Percentiles rank a stretch among this genome's conserved stretches.
phyloP scores from a whole-genome alignment of 1,284 basidiomycete genomes.

The Rhodotorula mucilaginosa region DNA sequence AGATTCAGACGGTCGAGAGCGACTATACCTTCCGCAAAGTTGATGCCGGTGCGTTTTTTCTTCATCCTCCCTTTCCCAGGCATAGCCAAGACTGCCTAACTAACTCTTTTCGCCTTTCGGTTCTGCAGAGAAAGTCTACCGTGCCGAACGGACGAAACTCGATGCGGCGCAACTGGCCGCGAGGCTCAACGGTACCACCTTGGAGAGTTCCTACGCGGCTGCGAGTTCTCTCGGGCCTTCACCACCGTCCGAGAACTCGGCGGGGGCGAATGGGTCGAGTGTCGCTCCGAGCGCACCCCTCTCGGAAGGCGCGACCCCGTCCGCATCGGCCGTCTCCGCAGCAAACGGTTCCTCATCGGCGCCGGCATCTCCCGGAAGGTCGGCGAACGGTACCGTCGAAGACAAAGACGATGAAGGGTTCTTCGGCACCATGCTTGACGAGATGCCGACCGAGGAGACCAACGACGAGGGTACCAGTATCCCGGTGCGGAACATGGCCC shows the following conservation, averaged over 20 bases:
- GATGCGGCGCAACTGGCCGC: conserved; percentile 58
- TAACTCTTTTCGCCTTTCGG: too few relatives aligned
- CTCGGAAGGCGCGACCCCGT: neutral
- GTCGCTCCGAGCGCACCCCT: conserved; percentile 4
- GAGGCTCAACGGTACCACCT: conserved; percentile 53
- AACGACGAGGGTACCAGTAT: conserved; percentile 58
- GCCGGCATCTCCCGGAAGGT: neutral
- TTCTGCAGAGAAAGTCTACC: conserved; percentile 58
- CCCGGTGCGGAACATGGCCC: conserved; percentile 67
- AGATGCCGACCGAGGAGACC: conserved; percentile 50
- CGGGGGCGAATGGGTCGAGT: neutral
- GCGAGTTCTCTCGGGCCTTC: neutral
- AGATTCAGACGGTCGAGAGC: conserved; percentile 53
- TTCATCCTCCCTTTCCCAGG: too few relatives aligned
- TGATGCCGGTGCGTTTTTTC: conserved; percentile 55
- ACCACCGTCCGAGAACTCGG: neutral
- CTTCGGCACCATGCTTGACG: conserved; percentile 73
- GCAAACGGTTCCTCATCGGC: neutral
- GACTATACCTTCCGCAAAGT: conserved; percentile 35
- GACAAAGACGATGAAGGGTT: conserved; percentile 49
- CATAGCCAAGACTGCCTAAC: neutral
- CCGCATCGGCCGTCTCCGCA: neutral
- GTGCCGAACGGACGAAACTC: conserved; percentile 58
- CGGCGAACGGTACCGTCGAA: neutral
- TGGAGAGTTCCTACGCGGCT: conserved; percentile 5